These are phyloP conservation scores for Saccharomycopsis fodiens DNA, from an alignment of 805 yeast genomes.

Conservation along the genomic window DNA sequence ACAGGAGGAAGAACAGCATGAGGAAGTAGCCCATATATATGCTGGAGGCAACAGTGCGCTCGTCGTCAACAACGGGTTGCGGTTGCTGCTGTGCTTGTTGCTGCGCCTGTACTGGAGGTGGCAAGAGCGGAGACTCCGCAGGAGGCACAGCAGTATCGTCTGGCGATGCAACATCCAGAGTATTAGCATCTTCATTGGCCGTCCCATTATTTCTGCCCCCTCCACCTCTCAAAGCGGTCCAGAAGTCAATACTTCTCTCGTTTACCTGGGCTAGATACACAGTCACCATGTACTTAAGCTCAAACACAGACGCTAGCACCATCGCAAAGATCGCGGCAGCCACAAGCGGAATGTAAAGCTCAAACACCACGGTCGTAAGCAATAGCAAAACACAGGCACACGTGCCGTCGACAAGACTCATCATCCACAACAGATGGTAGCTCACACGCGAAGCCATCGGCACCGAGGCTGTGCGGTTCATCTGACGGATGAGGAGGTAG, in stretches of 20 bases:
- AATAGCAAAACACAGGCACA: constrained; percentile 55
- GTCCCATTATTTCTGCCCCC: constrained; percentile 24
- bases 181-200: constrained; percentile 9
- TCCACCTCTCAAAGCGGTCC: constrained; percentile 60
- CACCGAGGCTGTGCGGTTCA: constrained; percentile 68
- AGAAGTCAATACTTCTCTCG: constrained; percentile 57
- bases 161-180: constrained; percentile 17
- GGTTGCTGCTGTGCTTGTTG: constrained; percentile 20
- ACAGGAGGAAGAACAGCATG: constrained; percentile 43
- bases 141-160: background rate
- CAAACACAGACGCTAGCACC: constrained; percentile 65
- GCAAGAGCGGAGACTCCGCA: background rate
- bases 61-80: constrained; percentile 36
- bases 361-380: constrained; percentile 39
- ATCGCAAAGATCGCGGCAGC: constrained; percentile 65
- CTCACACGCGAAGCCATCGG: constrained; percentile 71
- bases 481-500: constrained; percentile 54
- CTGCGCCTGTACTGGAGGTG: constrained; percentile 3
- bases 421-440: constrained; percentile 56
- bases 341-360: constrained; percentile 57
- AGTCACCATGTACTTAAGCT: constrained; percentile 61
- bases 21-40: constrained; percentile 52
- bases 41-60: constrained; percentile 48
- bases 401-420: constrained; percentile 63
- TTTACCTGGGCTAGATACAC: constrained; percentile 66